These are phyloP conservation scores for Paecilomyces variotii DNA, from an alignment of 2,329 filamentous ascomycete genomes.

Conservation along the genomic window DNA sequence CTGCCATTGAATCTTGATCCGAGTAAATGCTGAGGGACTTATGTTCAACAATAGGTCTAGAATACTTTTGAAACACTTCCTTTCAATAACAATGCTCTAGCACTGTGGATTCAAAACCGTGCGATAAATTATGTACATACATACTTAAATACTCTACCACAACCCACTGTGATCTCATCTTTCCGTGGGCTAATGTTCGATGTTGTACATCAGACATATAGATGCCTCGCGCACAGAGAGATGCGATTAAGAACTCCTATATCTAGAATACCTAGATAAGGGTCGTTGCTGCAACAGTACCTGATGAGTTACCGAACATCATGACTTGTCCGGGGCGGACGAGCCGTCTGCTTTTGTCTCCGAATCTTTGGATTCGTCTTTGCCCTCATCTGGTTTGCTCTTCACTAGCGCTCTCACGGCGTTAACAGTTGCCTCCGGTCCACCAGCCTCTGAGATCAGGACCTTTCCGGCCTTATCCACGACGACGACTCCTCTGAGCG, in stretches of 20 bases:
- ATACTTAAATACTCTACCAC: too few relatives aligned
- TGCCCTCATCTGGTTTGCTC: slow-evolving; percentile 20
- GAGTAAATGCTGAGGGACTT: neutral
- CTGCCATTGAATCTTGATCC: neutral
- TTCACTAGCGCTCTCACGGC: slow-evolving; percentile 65
- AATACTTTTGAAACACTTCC: neutral
- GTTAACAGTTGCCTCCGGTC: slow-evolving; percentile 68
- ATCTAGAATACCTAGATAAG: too few relatives aligned
- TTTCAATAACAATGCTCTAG: neutral
- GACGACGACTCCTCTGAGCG: slow-evolving; percentile 78
- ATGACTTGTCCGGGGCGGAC: neutral
- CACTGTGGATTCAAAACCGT: neutral
- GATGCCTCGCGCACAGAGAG: too few relatives aligned
- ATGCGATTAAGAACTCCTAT: too few relatives aligned
- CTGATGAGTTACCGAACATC: neutral
- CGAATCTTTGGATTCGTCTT: neutral
- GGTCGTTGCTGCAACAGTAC: too few relatives aligned
- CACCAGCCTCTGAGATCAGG: slow-evolving; percentile 63
- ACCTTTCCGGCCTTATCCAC: slow-evolving; percentile 77
- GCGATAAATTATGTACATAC: too few relatives aligned
- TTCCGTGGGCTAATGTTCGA: too few relatives aligned
- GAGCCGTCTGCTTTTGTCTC: neutral
- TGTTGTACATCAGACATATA: too few relatives aligned
- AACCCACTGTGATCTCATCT: too few relatives aligned
- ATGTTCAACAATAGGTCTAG: neutral